Conservation (phyloP, 129 eudicot genomes). For the Sambucus nigra region DNA sequence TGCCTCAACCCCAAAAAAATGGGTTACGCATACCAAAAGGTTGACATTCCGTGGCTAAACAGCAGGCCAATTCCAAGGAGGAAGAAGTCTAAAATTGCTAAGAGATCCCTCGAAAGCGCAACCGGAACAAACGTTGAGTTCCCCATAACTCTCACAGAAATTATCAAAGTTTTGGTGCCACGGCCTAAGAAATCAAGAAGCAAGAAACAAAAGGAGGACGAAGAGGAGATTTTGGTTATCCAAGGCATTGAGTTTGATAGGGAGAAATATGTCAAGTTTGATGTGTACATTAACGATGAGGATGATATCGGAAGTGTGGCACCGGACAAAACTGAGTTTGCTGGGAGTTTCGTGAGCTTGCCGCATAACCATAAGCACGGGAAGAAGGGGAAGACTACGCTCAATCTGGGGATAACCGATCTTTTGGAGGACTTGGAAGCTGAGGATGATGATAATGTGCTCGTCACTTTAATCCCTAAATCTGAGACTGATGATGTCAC, state of each 20-base stretch:
- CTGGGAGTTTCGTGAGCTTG: conserved; percentile 16
- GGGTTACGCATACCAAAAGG: conserved; percentile 38
- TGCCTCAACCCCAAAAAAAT: conserved; percentile 22
- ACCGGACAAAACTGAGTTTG: conserved; percentile 20
- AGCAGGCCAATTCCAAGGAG: conserved; percentile 30
- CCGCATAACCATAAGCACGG: background rate
- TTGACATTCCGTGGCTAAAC: conserved; percentile 41
- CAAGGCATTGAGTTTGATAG: conserved; percentile 8
- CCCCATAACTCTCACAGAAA: background rate
- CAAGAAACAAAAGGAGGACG: conserved; percentile 9
- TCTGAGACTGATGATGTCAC: conserved; percentile 6
- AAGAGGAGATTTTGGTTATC: conserved; percentile 8
- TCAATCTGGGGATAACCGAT: conserved; percentile 14
- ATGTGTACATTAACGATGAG: conserved; percentile 19
- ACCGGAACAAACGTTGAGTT: background rate
- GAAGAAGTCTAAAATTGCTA: background rate
- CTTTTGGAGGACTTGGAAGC: conserved; percentile 23
- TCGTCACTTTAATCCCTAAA: conserved; percentile 16
- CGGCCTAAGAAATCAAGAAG: conserved; percentile 16
- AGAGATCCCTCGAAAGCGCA: background rate
- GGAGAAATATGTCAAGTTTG: conserved; percentile 12
- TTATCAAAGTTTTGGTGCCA: conserved; percentile 4
- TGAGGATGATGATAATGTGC: conserved; percentile 17
- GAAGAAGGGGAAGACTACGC: conserved; percentile 2
- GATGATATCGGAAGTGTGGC: conserved; percentile 3